These are phyloP conservation scores for Pichia sporocuriosa DNA, from an alignment of 805 yeast genomes.

Conservation along the genomic window DNA sequence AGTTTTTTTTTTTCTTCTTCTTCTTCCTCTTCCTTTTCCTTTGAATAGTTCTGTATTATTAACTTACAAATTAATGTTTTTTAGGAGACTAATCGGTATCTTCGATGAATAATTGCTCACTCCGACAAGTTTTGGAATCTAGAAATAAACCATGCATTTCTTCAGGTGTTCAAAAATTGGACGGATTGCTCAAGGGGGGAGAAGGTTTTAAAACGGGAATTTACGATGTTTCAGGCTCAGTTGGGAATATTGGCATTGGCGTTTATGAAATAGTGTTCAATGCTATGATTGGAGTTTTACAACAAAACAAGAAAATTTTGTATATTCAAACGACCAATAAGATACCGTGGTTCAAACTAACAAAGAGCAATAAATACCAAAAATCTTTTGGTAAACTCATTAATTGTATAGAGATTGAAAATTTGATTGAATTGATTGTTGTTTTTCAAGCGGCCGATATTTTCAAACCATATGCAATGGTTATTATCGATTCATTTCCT, in stretches of 20 bases:
- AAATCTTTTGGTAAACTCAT: constrained; percentile 7
- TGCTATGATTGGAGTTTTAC: constrained; percentile 10
- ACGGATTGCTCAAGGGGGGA: constrained; percentile 15
- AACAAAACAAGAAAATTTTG: constrained; percentile 8
- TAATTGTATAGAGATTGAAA: constrained; percentile 14
- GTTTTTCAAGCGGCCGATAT: constrained; percentile 18
- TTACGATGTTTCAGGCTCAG: constrained; percentile 25
- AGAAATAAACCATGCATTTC: too few relatives aligned
- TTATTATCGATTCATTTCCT: constrained; percentile 27
- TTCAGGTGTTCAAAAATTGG: constrained; percentile 19
- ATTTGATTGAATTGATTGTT: constrained; percentile 19
- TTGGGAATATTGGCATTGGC: constrained; percentile 22
- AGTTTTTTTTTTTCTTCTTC: too few relatives aligned
- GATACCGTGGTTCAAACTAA: constrained; percentile 25
- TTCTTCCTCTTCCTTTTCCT: too few relatives aligned
- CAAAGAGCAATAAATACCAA: constrained; percentile 6
- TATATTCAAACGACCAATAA: constrained; percentile 14
- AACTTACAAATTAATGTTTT: too few relatives aligned
- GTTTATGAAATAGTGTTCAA: constrained; percentile 24
- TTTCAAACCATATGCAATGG: constrained; percentile 15
- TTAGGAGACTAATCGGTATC: too few relatives aligned
- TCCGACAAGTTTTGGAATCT: too few relatives aligned
- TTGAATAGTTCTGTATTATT: too few relatives aligned
- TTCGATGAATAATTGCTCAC: too few relatives aligned
- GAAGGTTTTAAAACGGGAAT: constrained; percentile 22